Conservation (phyloP, 345 rosid genomes). For the Rhodamnia argentea region DNA sequence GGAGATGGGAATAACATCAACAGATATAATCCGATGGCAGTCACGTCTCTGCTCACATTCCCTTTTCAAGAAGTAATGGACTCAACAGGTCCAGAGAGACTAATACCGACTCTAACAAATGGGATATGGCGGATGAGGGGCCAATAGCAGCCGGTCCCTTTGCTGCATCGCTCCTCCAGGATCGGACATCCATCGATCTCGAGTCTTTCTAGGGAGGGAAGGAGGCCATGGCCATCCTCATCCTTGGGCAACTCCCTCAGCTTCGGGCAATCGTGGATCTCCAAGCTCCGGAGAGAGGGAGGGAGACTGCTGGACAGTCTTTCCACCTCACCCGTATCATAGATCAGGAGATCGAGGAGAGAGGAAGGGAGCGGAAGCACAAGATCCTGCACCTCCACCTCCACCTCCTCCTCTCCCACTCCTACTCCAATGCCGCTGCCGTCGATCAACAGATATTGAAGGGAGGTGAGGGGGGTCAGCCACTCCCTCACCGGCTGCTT, state of each 20-base stretch:
- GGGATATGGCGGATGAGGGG: neutral
- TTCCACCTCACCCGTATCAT: fast-evolving
- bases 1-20: too few species aligned
- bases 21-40: too few species aligned
- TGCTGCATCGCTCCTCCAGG: neutral
- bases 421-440: fast-evolving
- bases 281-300: neutral
- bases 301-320: neutral
- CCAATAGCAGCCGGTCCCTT: neutral
- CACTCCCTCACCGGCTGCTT: neutral
- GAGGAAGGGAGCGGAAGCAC: neutral
- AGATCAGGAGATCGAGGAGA: neutral
- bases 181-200: fast-evolving
- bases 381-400: too few species aligned
- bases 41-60: too few species aligned
- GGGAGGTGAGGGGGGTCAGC: neutral
- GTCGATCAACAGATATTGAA: fast-evolving
- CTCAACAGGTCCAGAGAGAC: too few species aligned
- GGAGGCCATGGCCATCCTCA: too few species aligned
- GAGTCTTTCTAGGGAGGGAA: neutral
- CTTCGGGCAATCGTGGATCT: neutral
- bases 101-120: too few species aligned
- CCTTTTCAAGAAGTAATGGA: too few species aligned
- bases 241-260: neutral
- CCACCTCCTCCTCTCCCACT: neutral